Base-by-base conservation (phyloP, 2,329 filamentous ascomycete genomes). In the Colletotrichum godetiae region DNA sequence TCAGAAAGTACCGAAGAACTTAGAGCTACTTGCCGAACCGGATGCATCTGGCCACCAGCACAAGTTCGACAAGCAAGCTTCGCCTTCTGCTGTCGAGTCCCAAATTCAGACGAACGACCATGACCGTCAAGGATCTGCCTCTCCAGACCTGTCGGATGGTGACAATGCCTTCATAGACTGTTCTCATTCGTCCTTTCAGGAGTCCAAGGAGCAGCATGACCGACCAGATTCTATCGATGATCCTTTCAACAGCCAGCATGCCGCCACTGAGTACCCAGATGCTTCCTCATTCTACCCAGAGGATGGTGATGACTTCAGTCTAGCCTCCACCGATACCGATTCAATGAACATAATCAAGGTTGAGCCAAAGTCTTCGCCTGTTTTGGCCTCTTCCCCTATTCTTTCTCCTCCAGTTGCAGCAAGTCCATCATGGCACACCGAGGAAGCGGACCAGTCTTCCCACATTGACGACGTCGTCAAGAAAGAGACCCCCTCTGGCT, bases 221-320 rank as follows among this genome's bases (percentile, higher is more conserved):
- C 33, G 57, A 19, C 12, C 12, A 2, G 31, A 42, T 53, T 19
- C n/a, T 11, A 15, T 27, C 2, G n/a, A 35, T 13, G 53, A 73
- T 13, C 53, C 66, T 19, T 63, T 73, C 13, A 22, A 42, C 12
- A 52, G 37, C 46, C 59, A 63, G 10, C 53, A 67, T 31, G 19
- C 24, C 19, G 56, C 60, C 10, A n/a, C 29, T 57, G 37, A 71
- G 24, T 66, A 22, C 31, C 67, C 49, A 12, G 61, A 71, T 31
- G 37, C 71, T 29, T 73, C 71, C 13, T 73, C 67, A 12, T 71
- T 73, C 61, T 73, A 73, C 22, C 71, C 71, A 15, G 61, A 73
- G 12, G 71, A 73, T 15, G 67, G 55, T 31, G 49, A 46, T 24
- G 22, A 33, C 12, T 62, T 61, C 35, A 27, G 27, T 24, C 15